Base-by-base conservation (phyloP, 225 moss, liverwort and hornwort genomes). In the Pseudisothecium myosuroides region DNA sequence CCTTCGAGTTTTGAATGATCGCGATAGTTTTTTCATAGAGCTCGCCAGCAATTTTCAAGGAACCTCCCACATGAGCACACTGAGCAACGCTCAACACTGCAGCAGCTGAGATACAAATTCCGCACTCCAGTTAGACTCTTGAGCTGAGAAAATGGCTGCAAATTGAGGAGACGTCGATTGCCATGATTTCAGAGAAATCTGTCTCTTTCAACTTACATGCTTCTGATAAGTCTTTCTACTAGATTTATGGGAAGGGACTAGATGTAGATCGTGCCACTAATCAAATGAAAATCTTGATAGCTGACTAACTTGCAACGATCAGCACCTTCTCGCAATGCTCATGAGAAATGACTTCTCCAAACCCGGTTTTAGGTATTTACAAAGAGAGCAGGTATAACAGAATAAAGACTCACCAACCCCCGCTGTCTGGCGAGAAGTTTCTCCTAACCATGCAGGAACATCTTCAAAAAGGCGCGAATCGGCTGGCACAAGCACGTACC, bases 41-140 rank as follows among this genome's bases (percentile, higher is more conserved):
- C 80, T 97, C 95, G 90, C 94, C 90, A 79, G 97, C 98, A 90
- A 86, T 90, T 89, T 95, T 87, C 88, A 97, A 91, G 66, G 93
- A 92, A 67, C 95, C 97, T 83, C 94, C 92, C 82, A 94, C 92
- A 79, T 98, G 96, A 87, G 96, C 95, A 93, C 95, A 95, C 90
- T 98, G 93, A 83, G 96, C 97, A 78, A 98, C 67, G 83, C 98
- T 94, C 81, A 98, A 78, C 81, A 96, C 82, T 43, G 95, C 98
- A 55, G 95, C 95, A 95, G 95, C 98, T 97, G 94, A 91, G 85
- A 90, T 47, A 88, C 56, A 92, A 89, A 80, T 69, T 64, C 67
- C 84, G 41, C 81, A 68, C 22, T 69, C 74, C 81, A 76, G 59
- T 90, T 88, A 90, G 81, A 61, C 68, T 89, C 87, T 81, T 68